Conservation (phyloP, 2,329 filamentous ascomycete genomes). For the Colletotrichum liriopes region DNA sequence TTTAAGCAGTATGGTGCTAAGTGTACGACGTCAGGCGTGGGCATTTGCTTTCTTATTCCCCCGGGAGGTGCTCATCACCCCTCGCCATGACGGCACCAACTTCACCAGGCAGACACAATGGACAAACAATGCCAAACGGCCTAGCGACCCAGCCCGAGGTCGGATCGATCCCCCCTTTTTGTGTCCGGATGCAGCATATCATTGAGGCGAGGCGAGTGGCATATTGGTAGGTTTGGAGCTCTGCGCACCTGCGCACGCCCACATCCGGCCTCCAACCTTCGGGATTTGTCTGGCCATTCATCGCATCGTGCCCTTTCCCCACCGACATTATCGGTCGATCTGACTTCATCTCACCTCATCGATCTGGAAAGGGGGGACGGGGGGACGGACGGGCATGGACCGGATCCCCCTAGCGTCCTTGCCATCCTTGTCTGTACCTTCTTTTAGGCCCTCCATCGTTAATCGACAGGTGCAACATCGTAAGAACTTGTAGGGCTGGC, state of each 20-base stretch:
- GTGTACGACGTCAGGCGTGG: background rate
- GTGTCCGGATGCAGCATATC: slow-evolving; percentile 2
- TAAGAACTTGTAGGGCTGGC: slow-evolving; percentile 19
- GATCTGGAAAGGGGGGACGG: slow-evolving; percentile 14
- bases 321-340: slow-evolving; percentile 18
- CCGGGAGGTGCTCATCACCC: background rate
- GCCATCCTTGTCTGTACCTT: background rate
- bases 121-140: background rate
- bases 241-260: background rate
- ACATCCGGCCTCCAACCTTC: background rate
- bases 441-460: background rate
- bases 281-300: background rate
- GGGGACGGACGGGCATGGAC: slow-evolving; percentile 1
- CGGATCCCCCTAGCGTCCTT: background rate
- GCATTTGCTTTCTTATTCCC: slow-evolving; percentile 21
- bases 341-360: slow-evolving; percentile 16
- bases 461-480: background rate
- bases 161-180: background rate
- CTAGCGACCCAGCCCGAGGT: background rate
- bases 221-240: background rate
- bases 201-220: background rate
- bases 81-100: slow-evolving; percentile 10
- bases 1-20: background rate
- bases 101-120: background rate
- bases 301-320: background rate